These are phyloP conservation scores for Solanum gracilifrons DNA, from an alignment of 257 asterid genomes.

Conservation along the genomic window DNA sequence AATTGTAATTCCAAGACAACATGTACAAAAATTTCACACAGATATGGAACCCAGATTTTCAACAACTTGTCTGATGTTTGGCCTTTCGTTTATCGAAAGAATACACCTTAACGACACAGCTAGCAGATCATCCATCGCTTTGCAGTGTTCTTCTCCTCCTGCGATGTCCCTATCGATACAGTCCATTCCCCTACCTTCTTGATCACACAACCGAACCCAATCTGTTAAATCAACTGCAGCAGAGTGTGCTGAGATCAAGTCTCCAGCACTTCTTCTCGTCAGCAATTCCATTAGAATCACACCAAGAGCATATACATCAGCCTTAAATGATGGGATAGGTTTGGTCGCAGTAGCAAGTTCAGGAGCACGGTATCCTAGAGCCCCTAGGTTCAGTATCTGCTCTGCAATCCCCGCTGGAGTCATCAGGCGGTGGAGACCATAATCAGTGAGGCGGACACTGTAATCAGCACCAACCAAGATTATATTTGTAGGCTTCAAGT, in stretches of 20 bases:
- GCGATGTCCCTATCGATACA: conserved; percentile 85
- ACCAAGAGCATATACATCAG: conserved; percentile 91
- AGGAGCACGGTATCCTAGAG: conserved; percentile 88
- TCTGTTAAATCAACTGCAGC: conserved; percentile 97
- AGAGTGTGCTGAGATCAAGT: conserved; percentile 82
- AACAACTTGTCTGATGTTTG: conserved; percentile 69
- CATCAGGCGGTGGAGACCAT: conserved; percentile 93
- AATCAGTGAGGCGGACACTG: conserved; percentile 59
- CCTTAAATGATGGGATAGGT: conserved; percentile 67
- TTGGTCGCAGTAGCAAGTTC: conserved; percentile 64
- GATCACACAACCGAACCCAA: conserved; percentile 83
- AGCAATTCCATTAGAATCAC: conserved; percentile 89
- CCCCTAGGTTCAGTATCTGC: conserved; percentile 83
- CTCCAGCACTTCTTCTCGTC: conserved; percentile 96
- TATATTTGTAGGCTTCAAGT: conserved; percentile 89
- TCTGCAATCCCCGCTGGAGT: conserved; percentile 81
- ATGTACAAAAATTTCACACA: conserved; percentile 63
- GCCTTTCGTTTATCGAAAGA: conserved; percentile 84
- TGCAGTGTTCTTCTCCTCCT: conserved; percentile 63
- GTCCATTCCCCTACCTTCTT: conserved; percentile 84
- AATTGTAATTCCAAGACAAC: conserved; percentile 35
- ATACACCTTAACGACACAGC: conserved; percentile 77
- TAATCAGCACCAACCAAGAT: conserved; percentile 51
- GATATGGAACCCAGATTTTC: conserved; percentile 61
- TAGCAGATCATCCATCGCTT: conserved; percentile 78